Conservation (phyloP, 305 asterid genomes). For the Fraxinus paxiana region DNA sequence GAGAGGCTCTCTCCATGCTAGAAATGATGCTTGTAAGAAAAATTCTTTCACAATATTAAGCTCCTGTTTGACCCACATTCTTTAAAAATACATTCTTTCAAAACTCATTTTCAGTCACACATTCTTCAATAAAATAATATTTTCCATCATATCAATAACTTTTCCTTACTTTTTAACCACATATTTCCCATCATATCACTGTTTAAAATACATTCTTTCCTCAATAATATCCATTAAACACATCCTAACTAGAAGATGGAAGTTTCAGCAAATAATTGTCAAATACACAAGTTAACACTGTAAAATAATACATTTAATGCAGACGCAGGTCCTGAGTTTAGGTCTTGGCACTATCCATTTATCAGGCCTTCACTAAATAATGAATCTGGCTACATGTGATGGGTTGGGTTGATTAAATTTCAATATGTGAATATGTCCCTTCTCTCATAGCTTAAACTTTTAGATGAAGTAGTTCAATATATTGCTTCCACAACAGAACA, state of each 20-base stretch:
- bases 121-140: too few species aligned
- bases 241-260: neutral
- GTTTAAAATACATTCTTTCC: too few species aligned
- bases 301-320: neutral
- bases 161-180: too few species aligned
- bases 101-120: too few species aligned
- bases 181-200: too few species aligned
- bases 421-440: neutral
- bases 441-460: neutral
- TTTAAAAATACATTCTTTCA: too few species aligned
- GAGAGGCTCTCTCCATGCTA: neutral
- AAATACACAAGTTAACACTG: neutral
- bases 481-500: neutral
- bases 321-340: neutral
- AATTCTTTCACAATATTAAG: too few species aligned
- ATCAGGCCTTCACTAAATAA: neutral
- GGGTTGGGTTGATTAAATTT: neutral
- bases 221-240: too few species aligned
- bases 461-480: neutral
- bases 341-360: neutral
- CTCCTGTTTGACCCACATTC: too few species aligned
- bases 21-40: too few species aligned
- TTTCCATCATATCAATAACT: too few species aligned
- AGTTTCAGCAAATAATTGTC: neutral
- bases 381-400: neutral